Evolutionary conservation across 306 rosid species (phyloP).

Genomic region (Macrotyloma uniflorum): DNA sequence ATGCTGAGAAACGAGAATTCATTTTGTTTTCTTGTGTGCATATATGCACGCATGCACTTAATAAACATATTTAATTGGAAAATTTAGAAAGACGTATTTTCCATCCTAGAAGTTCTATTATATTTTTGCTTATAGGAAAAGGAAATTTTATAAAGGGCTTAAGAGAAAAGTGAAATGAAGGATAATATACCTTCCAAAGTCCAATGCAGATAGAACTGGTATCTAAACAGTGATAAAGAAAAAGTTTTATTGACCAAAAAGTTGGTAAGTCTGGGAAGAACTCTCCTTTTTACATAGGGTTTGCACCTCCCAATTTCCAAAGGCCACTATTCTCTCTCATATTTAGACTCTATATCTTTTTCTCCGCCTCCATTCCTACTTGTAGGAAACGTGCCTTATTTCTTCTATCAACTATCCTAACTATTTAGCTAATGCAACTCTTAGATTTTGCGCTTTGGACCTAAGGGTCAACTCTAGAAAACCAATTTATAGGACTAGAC

Average conservation of each 20-base stretch:
- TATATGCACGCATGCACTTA: neutral
- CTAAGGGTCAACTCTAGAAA: neutral
- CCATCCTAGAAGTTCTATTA: constrained; percentile 12
- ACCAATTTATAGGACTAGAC: neutral
- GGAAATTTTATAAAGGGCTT: neutral
- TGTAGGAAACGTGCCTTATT: neutral
- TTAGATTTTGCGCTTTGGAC: neutral
- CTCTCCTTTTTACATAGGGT: neutral
- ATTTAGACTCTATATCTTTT: neutral
- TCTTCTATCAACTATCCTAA: neutral
- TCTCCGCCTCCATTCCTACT: neutral
- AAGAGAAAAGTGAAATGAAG: constrained; percentile 9
- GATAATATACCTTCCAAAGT: neutral
- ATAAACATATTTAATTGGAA: constrained; percentile 6
- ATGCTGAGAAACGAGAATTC: constrained; percentile 8
- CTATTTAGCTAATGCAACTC: neutral
- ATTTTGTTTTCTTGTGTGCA: neutral
- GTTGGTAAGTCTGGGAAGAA: neutral
- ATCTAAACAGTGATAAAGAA: neutral
- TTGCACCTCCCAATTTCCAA: neutral
- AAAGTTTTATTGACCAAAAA: neutral
- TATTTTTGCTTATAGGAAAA: constrained; percentile 1
- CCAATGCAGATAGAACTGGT: neutral
- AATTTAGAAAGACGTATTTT: neutral
- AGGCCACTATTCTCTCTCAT: neutral